Base-by-base conservation (phyloP, 768 basidiomycete species). In the Cystobasidiopsis lactophilus region DNA sequence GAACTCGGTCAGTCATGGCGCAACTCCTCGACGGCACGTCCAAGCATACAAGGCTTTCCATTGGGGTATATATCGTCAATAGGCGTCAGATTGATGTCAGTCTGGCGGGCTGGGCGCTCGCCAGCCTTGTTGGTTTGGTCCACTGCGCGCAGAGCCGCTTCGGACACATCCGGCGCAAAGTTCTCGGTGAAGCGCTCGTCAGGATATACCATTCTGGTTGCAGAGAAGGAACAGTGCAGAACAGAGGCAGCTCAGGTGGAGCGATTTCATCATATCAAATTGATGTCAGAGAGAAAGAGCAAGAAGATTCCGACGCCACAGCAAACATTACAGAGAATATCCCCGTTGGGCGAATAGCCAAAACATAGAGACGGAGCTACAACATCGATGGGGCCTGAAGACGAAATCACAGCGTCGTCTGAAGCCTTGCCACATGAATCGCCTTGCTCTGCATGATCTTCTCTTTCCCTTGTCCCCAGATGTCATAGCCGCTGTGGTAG, bases 1-100 rank as follows among this genome's bases (percentile, higher is more conserved):
- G n/a, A 16, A 47, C 24, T 13, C 29, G 45, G 26, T 47, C 23
- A 31, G 23, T 30, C 16, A 9, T 10, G 29, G 23, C 4, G 14
- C 9, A 21, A n/a, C 38, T 39, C 19, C 9, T 21, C 14, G 23
- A 31, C 23, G 23, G 5, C 9, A 23, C 14, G 16, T 23, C 14
- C 24, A 24, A 9, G n/a, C 45, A 7, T 29, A 27, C 45, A 47
- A 29, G 55, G 55, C 44, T 56, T 56, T 14, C 55, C 55, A 31
- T 56, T 56, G 43, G 55, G 33, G 21, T 52, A 52, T 5, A 52
- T 38, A 33, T 56, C 55, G 44, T 56, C 55, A 39, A 56, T 52
- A 26, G 55, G 30, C 13, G 4, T 21, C 33, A 54, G 40, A 13
- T 45, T 26, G 16, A 33, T 29, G 33, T 56, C 35, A 7, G 11